Evolutionary conservation across 2,329 filamentous ascomycete genomes (phyloP).

Genomic region (Scortechinia acanthostroma): DNA sequence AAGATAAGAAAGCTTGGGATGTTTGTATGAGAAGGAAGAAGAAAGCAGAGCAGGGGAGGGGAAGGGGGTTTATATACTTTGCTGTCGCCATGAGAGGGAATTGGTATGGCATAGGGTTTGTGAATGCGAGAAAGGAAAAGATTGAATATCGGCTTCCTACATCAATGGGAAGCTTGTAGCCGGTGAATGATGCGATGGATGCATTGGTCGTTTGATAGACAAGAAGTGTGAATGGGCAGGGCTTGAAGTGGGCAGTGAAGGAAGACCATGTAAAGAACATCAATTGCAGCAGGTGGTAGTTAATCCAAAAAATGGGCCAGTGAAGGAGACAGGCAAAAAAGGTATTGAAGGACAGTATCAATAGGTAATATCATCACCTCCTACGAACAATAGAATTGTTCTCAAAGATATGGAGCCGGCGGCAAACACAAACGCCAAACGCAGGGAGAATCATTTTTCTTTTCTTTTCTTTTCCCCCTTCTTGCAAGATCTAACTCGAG

Average conservation of each 20-base stretch:
- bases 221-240: not conserved
- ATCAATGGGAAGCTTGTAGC: conserved; percentile 6
- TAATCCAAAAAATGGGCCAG: no score
- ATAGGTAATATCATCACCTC: no score
- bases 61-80: not conserved
- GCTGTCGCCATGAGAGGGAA: not conserved
- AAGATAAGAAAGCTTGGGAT: not conserved
- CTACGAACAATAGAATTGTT: no score
- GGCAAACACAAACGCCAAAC: not conserved
- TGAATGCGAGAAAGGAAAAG: conserved; percentile 3
- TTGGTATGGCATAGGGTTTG: conserved; percentile 2
- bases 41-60: not conserved
- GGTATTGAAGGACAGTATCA: not conserved
- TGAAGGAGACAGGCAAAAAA: no score
- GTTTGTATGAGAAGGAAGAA: no score
- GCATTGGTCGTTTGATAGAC: not conserved
- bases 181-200: not conserved
- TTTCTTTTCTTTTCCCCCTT: not conserved
- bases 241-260: no score
- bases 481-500: no score
- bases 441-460: not conserved
- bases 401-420: no score
- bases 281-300: not conserved
- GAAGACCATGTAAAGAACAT: not conserved
- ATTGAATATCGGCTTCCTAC: conserved; percentile 7